Conservation (phyloP, 2,329 filamentous ascomycete genomes). For the Arachnomyces sp. region DNA sequence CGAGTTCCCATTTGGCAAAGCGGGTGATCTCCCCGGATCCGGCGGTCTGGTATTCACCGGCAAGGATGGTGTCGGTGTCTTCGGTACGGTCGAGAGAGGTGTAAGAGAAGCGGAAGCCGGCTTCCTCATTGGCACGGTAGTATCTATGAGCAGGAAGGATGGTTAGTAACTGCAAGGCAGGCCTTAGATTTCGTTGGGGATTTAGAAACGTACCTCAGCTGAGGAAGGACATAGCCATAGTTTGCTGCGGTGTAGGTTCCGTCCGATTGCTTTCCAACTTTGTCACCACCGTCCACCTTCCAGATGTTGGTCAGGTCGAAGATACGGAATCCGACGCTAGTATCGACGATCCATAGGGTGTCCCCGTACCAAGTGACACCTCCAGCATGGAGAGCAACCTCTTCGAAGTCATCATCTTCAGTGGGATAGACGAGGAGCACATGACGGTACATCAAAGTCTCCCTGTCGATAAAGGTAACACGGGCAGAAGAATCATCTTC, state of each 20-base stretch:
- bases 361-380: slow-evolving; percentile 13
- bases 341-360: slow-evolving; percentile 3
- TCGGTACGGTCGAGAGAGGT: slow-evolving; percentile 30
- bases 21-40: slow-evolving; percentile 17
- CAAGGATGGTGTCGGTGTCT: slow-evolving; percentile 23
- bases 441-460: slow-evolving; percentile 25
- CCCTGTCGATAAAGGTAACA: slow-evolving; percentile 27
- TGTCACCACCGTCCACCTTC: slow-evolving; percentile 25
- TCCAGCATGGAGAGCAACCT: slow-evolving; percentile 28
- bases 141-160: neutral
- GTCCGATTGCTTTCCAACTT: slow-evolving; percentile 22
- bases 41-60: slow-evolving; percentile 27
- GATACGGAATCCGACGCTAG: neutral
- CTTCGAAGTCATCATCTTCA: slow-evolving; percentile 25
- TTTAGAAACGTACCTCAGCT: slow-evolving; percentile 23
- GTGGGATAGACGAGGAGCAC: slow-evolving; percentile 29
- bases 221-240: slow-evolving; percentile 30
- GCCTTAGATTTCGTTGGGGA: no score
- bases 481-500: slow-evolving; percentile 22
- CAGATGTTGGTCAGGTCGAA: slow-evolving; percentile 19
- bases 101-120: slow-evolving; percentile 28
- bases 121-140: slow-evolving; percentile 8
- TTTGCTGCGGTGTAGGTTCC: slow-evolving; percentile 24
- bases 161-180: no score
- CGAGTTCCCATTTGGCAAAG: slow-evolving; percentile 25